Conservation (phyloP, 208 protist genomes). For the Leishmania turanica region DNA sequence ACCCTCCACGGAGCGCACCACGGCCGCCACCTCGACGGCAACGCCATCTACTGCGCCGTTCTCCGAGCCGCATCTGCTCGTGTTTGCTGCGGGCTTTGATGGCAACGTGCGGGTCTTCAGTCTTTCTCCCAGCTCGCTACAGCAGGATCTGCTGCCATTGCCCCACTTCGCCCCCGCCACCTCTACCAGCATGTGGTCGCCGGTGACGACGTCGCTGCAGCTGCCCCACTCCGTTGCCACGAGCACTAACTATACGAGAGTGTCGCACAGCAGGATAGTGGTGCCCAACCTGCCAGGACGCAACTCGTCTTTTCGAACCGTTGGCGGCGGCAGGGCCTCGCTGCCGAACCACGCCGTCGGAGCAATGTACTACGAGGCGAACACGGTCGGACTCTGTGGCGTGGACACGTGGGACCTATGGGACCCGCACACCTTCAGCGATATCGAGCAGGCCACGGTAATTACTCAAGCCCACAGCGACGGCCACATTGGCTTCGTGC, state of each 20-base stretch:
- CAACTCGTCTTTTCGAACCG: not conserved
- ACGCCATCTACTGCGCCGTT: not conserved
- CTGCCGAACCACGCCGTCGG: not conserved
- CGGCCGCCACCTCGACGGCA: not conserved
- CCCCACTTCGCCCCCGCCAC: not conserved
- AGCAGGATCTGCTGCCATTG: not conserved
- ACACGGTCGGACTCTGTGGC: slow-evolving; percentile 47
- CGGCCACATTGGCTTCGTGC: not conserved
- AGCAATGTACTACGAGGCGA: not conserved
- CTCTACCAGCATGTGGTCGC: not conserved
- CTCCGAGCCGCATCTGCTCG: slow-evolving; percentile 6
- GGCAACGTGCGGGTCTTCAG: slow-evolving; percentile 71
- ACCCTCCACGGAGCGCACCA: not conserved
- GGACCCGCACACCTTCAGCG: slow-evolving; percentile 32
- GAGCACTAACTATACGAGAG: not conserved
- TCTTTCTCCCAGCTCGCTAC: slow-evolving; percentile 9
- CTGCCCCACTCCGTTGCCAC: not conserved
- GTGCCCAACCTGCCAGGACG: not conserved
- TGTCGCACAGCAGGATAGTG: not conserved
- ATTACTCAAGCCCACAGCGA: not conserved
- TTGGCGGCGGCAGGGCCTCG: not conserved
- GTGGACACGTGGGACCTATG: slow-evolving; percentile 41
- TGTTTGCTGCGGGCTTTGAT: slow-evolving; percentile 61
- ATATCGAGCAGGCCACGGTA: slow-evolving; percentile 16
- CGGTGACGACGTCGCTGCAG: not conserved